Evolutionary conservation across 2,329 filamentous ascomycete genomes (phyloP).

Genomic region (Pseudogymnoascus sp.): DNA sequence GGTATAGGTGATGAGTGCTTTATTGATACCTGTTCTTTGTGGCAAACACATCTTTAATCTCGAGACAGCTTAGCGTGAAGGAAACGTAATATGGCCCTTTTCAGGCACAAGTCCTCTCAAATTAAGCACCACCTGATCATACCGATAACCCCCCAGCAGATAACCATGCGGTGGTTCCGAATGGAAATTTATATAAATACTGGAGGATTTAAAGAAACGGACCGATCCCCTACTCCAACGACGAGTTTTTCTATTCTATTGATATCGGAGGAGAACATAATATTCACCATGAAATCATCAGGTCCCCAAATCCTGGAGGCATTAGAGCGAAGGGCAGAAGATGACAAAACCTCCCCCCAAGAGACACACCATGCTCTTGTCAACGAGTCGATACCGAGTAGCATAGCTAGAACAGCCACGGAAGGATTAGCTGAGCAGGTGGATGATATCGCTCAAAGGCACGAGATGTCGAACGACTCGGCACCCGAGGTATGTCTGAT

Average conservation of each 20-base stretch:
- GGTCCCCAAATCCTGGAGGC: too few species aligned
- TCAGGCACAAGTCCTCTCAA: neutral
- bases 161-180: neutral
- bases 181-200: neutral
- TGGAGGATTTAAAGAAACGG: neutral
- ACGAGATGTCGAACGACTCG: too few species aligned
- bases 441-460: too few species aligned
- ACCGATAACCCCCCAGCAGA: too few species aligned
- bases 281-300: neutral
- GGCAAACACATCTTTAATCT: neutral
- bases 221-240: neutral
- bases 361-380: too few species aligned
- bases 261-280: neutral
- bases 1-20: neutral
- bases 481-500: too few species aligned
- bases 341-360: too few species aligned
- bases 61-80: neutral
- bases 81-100: neutral
- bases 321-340: too few species aligned
- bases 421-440: too few species aligned
- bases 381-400: too few species aligned
- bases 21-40: too few species aligned
- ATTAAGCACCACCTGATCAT: neutral
- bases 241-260: neutral
- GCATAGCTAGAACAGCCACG: too few species aligned